A percentile compares a stretch with the other conserved stretches of the same genome.
phyloP scores from a whole-genome alignment of 495 filamentous ascomycete genomes.

The Echria macrotheca region DNA sequence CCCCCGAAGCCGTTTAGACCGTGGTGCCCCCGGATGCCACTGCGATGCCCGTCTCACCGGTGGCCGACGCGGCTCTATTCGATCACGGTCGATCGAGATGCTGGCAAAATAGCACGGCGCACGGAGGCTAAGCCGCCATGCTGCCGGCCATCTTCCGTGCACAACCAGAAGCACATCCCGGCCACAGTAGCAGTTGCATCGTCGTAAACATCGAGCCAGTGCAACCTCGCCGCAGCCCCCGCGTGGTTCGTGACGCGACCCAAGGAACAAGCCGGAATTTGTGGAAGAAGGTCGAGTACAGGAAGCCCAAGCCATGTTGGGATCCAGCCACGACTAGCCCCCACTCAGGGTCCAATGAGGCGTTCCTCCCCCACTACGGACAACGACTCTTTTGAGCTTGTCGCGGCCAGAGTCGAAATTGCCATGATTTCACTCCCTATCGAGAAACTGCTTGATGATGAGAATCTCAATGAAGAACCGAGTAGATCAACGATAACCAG shows the following conservation, averaged over 20 bases:
- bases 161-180: not conserved
- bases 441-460: not conserved
- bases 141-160: not conserved
- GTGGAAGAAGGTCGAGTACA: not conserved
- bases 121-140: not conserved
- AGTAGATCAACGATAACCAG: not conserved
- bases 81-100: constrained; percentile 1
- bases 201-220: no score
- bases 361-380: not conserved
- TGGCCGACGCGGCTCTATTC: constrained; percentile 1
- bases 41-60: constrained; percentile 7
- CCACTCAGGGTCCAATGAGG: constrained; percentile 6
- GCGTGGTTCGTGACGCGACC: not conserved
- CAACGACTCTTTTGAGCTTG: not conserved
- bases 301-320: not conserved
- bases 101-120: not conserved
- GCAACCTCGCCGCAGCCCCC: not conserved
- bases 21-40: constrained; percentile 7
- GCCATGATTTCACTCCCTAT: not conserved
- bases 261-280: not conserved
- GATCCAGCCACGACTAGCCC: not conserved
- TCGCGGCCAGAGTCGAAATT: not conserved
- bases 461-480: not conserved
- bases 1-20: not conserved
- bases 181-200: no score